Conservation (phyloP, 805 yeast species). For the Teunomyces lycoperdinae region DNA sequence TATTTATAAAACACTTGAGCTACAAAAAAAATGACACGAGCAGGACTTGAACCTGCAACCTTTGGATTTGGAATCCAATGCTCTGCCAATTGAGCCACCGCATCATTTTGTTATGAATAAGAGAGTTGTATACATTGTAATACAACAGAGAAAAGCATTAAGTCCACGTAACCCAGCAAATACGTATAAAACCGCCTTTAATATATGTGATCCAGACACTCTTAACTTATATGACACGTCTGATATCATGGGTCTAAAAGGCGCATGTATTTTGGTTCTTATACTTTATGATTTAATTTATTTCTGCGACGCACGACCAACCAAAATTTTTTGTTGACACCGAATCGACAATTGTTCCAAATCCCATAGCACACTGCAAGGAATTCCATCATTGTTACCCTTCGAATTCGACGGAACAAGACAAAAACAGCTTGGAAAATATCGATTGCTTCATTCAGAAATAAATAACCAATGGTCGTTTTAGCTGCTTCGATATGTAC, state of each 20-base stretch:
- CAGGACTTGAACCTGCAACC: slow-evolving; percentile 89
- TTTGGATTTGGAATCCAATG: slow-evolving; percentile 78
- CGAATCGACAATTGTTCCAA: slow-evolving; percentile 9
- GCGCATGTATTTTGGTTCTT: not conserved
- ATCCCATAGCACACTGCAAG: not conserved
- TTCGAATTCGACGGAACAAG: not conserved
- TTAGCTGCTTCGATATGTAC: slow-evolving; percentile 94
- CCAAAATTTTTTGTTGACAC: slow-evolving; percentile 14
- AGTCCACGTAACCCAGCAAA: no score
- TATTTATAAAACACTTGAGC: no score
- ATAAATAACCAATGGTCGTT: slow-evolving; percentile 53
- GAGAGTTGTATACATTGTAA: not conserved
- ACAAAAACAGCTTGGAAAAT: no score
- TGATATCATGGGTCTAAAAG: not conserved
- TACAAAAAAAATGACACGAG: slow-evolving; percentile 53
- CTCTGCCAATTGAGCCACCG: slow-evolving; percentile 80
- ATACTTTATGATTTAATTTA: not conserved
- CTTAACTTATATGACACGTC: not conserved
- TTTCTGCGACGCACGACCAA: slow-evolving; percentile 5
- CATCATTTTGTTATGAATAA: slow-evolving; percentile 31
- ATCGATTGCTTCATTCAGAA: no score
- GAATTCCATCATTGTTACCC: not conserved
- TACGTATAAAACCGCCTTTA: no score
- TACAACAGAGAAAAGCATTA: not conserved
- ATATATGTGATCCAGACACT: no score